Evolutionary conservation across 805 yeast genomes (phyloP), one percentile per base, ranked within the genome.

Genomic region (Monosporozyma yasuniensis): DNA sequence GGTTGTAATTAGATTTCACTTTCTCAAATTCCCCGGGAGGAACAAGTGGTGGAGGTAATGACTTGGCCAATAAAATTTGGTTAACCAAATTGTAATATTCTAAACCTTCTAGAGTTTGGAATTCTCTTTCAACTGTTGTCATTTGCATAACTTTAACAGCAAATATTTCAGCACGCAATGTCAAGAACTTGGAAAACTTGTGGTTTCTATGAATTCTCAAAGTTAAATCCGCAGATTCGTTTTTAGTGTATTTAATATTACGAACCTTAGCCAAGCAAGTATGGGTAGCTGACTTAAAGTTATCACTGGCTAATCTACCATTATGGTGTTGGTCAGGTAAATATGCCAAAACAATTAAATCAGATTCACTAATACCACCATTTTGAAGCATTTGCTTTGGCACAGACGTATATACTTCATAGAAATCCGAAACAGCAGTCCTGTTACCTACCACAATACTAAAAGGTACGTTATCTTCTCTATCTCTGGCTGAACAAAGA

Each of bases 41-140:
- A 2, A 58, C 52, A 2, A 53, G 45, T 8, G 38, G 49, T 0
- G 55, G 47, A 0, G 63, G 52, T 0, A 71, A 49, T 0, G 96
- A 89, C 42, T 67, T 65, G 0, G 95, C 97, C 9, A 70, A 61
- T 9, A 89, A 63, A 42, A 93, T 86, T 34, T 78, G 74, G 18
- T 78, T 72, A n/a, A 77, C 71, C 38, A 95, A 68, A 60, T 88
- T 95, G 60, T 89, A 95, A 63, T 84, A 89, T 47, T 77, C 83
- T 48, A 93, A 71, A 1, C 95, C 97, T 62, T 75, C 79, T 56
- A 95, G 68, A 0, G 99, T 84, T 0, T 90, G 77, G 58, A 73
- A 95, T 63, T 93, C 99, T 71, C 99, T 82, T 65, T 93, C 99
- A 14, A 90, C 77, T 0, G 99, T 91, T 0, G 85, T 77, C 89